Conservation (phyloP, 176 grass and related monocot genomes). For the Phragmites australis region DNA sequence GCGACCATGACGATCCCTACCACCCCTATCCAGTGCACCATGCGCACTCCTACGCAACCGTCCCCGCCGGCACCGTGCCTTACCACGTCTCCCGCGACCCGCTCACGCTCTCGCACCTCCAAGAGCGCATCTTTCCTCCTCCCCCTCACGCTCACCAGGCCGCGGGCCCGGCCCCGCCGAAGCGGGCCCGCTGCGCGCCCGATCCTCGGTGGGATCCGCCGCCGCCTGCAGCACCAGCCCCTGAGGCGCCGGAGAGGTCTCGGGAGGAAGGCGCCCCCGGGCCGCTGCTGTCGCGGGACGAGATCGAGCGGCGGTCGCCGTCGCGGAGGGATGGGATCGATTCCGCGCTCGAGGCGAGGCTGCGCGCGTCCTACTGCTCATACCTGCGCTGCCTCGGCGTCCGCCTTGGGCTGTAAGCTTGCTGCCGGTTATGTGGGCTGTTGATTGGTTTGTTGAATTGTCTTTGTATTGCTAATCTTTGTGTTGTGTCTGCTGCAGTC, state of each 20-base stretch:
- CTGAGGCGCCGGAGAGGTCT: not conserved
- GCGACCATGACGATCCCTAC: conserved; percentile 24
- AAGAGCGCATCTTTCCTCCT: conserved; percentile 19
- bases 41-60: not conserved
- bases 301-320: conserved; percentile 68
- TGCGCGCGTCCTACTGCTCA: conserved; percentile 68
- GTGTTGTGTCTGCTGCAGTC: conserved; percentile 42
- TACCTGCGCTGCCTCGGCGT: conserved; percentile 56
- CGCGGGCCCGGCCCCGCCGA: conserved; percentile 7
- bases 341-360: conserved; percentile 50
- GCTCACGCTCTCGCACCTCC: conserved; percentile 16
- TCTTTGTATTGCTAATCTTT: not conserved
- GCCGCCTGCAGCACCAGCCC: not conserved
- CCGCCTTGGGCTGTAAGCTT: conserved; percentile 51
- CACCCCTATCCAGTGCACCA: not conserved
- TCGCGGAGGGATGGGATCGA: conserved; percentile 68
- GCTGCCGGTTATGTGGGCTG: not conserved
- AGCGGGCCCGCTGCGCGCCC: conserved; percentile 33
- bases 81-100: conserved; percentile 12
- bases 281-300: conserved; percentile 53
- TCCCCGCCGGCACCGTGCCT: not conserved
- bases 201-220: conserved; percentile 18
- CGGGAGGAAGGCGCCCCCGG: not conserved
- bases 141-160: not conserved
- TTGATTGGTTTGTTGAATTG: not conserved